Evolutionary conservation across 2,329 filamentous ascomycete species (phyloP).

Genomic region (Lanzia echinophila): DNA sequence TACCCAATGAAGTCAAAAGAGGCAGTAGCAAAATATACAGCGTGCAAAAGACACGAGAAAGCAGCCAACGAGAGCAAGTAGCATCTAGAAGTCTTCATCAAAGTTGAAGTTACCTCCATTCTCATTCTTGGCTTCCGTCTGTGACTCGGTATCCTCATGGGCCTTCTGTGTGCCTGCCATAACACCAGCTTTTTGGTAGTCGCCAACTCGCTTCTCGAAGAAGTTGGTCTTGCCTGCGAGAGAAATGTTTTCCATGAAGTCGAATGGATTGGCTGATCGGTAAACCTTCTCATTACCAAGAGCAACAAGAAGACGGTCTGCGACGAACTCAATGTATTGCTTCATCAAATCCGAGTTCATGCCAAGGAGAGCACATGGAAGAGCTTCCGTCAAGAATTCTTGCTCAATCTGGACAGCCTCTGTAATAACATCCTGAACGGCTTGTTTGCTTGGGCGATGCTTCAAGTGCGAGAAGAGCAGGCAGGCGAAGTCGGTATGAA

Average conservation of each 20-base stretch:
- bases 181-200: constrained; percentile 99
- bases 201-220: constrained; percentile 99
- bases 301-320: constrained; percentile 85
- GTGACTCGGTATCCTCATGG: constrained; percentile 39
- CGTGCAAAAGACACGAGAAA: constrained; percentile 13
- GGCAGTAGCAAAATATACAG: constrained; percentile 7
- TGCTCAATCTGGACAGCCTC: constrained; percentile 94
- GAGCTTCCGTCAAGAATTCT: constrained; percentile 94
- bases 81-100: constrained; percentile 87
- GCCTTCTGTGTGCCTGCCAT: constrained; percentile 88
- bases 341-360: constrained; percentile 98
- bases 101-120: constrained; percentile 80
- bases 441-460: constrained; percentile 75
- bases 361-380: constrained; percentile 86
- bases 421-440: constrained; percentile 81
- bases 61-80: constrained; percentile 13
- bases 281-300: constrained; percentile 94
- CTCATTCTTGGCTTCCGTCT: constrained; percentile 46
- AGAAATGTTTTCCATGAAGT: constrained; percentile 99
- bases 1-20: constrained; percentile 15
- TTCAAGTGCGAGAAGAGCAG: constrained; percentile 96
- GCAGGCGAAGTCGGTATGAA: constrained; percentile 98
- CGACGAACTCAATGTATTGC: constrained; percentile 99
- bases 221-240: constrained; percentile 99
- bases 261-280: constrained; percentile 90